Evolutionary conservation across 148 eudicot species (phyloP).

Genomic region (Beta vulgaris): DNA sequence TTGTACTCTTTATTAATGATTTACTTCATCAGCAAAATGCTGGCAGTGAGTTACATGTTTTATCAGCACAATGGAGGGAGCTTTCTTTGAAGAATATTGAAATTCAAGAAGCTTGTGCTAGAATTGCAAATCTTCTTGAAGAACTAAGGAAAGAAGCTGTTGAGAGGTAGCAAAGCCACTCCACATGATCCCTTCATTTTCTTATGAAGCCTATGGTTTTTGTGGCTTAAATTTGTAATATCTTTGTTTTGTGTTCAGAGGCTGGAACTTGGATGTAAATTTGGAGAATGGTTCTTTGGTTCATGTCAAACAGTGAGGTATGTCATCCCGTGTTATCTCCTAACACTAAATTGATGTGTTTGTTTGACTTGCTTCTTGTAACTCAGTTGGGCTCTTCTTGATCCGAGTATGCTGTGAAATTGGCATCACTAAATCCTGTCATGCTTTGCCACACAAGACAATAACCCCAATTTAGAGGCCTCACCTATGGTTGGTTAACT

Average conservation of each 20-base stretch:
- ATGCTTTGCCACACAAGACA: not conserved
- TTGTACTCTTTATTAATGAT: not conserved
- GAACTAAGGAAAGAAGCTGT: conserved; percentile 64
- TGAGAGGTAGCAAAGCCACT: conserved; percentile 46
- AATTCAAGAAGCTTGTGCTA: conserved; percentile 73
- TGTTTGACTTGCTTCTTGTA: not conserved
- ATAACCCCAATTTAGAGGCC: not conserved
- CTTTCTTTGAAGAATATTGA: conserved; percentile 81
- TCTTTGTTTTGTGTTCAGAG: conserved; percentile 35
- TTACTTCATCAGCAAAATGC: conserved; percentile 75
- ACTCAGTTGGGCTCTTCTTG: not conserved
- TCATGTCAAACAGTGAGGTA: conserved; percentile 27
- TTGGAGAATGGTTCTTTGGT: conserved; percentile 48
- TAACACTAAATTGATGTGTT: not conserved
- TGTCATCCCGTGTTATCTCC: not conserved
- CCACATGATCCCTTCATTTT: not conserved
- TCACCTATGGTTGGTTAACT: not conserved
- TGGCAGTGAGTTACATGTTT: conserved; percentile 75
- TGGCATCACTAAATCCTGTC: not conserved
- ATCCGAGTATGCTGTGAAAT: not conserved
- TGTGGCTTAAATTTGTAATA: not conserved
- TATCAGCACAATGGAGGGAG: conserved; percentile 94
- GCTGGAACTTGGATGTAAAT: conserved; percentile 60
- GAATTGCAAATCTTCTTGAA: conserved; percentile 47
- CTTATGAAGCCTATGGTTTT: not conserved